Base-by-base conservation (phyloP, 1,284 basidiomycete genomes). In the Cystobasidiaceae sp. region DNA sequence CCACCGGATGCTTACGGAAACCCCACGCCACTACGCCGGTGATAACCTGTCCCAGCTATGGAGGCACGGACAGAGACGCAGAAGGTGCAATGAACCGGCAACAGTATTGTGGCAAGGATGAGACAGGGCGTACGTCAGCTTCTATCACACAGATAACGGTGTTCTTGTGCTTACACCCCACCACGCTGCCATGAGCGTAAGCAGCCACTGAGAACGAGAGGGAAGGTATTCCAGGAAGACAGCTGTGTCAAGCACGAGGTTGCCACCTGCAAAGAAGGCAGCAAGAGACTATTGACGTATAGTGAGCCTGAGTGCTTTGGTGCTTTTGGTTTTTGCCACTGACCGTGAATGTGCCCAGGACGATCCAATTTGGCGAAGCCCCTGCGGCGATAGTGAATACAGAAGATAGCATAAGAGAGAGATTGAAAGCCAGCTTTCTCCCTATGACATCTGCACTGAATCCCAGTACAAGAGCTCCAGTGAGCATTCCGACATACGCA, bases 141-240 rank as follows among this genome's bases (percentile, higher is more conserved):
- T n/a, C n/a, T n/a, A n/a, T n/a, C n/a, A n/a, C n/a, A n/a, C n/a
- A n/a, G n/a, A n/a, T n/a, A n/a, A n/a, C n/a, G n/a, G n/a, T n/a
- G n/a, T n/a, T n/a, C n/a, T n/a, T n/a, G n/a, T n/a, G n/a, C n/a
- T n/a, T n/a, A 58, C 57, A 74, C 82, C 82, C 85, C 85, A 86
- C 81, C 83, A 86, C 57, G 85, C 79, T 0, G 84, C 83, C 67
- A 86, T 79, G 17, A 85, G 77, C 0, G 84, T 85, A 4, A 86
- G 77, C 0, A 86, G 77, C 69, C 83, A 86, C 68, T 86, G 85
- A 69, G 85, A 83, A 0, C 81, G 81, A 0, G 81, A 81, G 68
- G 68, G 68, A 68, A 37, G 65, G 62, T 13, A 25, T 34, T 11
- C 56, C 41, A 28, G 11, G 71, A 73, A 79, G 57, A 60, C 73